A percentile compares a stretch with the other conserved stretches of the same genome.
phyloP scores from a whole-genome alignment of 2,329 filamentous ascomycete species.

The Penicillium psychrosexuale region DNA sequence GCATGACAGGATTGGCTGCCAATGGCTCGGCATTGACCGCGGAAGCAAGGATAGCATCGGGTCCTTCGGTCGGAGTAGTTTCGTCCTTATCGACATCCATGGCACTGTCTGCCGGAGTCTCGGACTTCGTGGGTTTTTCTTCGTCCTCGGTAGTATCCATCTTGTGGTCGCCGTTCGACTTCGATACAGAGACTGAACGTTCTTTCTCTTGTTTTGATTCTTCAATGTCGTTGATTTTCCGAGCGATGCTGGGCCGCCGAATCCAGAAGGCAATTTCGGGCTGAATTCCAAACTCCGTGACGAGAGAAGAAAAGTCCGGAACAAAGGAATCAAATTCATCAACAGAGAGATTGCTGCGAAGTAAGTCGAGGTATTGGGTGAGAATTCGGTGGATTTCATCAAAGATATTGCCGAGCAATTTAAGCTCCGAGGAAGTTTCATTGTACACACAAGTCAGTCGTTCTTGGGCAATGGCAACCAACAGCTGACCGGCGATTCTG shows the following conservation, averaged over 20 bases:
- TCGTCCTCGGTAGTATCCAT: conserved; percentile 36
- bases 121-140: conserved; percentile 17
- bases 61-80: conserved; percentile 14
- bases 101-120: conserved; percentile 20
- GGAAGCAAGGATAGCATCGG: conserved; percentile 6
- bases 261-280: conserved; percentile 82
- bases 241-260: conserved; percentile 68
- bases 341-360: conserved; percentile 72
- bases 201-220: conserved; percentile 30
- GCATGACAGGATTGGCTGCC: conserved; percentile 66
- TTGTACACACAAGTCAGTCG: conserved; percentile 81
- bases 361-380: conserved; percentile 81
- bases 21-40: conserved; percentile 40
- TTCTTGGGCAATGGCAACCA: conserved; percentile 90
- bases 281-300: conserved; percentile 75
- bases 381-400: conserved; percentile 87
- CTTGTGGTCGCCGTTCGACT: conserved; percentile 33
- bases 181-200: conserved; percentile 17
- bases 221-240: conserved; percentile 54
- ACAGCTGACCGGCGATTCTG: conserved; percentile 72
- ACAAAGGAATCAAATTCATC: conserved; percentile 76
- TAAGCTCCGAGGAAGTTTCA: conserved; percentile 76
- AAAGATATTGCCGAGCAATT: conserved; percentile 80
- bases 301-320: conserved; percentile 69
- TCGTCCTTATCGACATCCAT: conserved; percentile 39